Evolutionary conservation across 495 filamentous ascomycete species (phyloP), one percentile per base, ranked within the genome.

Genomic region (Aspergillus sparsus): DNA sequence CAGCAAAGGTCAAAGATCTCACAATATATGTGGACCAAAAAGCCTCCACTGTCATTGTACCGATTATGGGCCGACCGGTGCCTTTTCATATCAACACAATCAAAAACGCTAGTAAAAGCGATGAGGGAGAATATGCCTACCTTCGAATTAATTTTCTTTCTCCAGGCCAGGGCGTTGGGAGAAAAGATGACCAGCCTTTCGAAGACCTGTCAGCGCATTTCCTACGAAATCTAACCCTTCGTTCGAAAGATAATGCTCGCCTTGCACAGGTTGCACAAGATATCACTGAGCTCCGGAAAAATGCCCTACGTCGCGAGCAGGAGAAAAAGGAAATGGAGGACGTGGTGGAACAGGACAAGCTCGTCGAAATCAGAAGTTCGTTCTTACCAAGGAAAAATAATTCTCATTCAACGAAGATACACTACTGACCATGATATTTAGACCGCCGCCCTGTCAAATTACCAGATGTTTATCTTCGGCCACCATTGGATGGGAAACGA

Each of bases 321-420:
- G 94, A 99, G 72, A 97, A 97, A 82, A 99, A 99, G 73, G 93
- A 99, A 64, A 86, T 99, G 88, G 95, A 98, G 69, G 95, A 98
- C 80, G 95, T 99, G n/a, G 92, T 99, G 5, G 96, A 98, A 73
- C 95, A 98, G 72, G 95, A 98, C 65, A 98, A 98, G 77, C 85
- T 99, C 16, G 74, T 93, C 63, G 92, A 97, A 74, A 90, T 95
- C 56, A 78, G 91, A 77, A 95, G 89, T 92, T 79, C 76, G 85
- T 76, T 6, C 36, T 18, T 21, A 11, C 7, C 12, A 18, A 49
- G 21, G 21, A 27, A 27, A 27, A 27, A 27, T 27, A 27, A 27
- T 3, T 3, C 35, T 12, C 11, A n/a, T n/a, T 44, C 12, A 12
- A n/a, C 35, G 53, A 15, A 44, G 6, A 39, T 15, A 39, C 42